A percentile compares a stretch with the other conserved stretches of the same genome.
These are phyloP conservation scores for Plasmodium cynomolgi DNA, from an alignment of 169 alveolate species.

Conservation along the genomic window DNA sequence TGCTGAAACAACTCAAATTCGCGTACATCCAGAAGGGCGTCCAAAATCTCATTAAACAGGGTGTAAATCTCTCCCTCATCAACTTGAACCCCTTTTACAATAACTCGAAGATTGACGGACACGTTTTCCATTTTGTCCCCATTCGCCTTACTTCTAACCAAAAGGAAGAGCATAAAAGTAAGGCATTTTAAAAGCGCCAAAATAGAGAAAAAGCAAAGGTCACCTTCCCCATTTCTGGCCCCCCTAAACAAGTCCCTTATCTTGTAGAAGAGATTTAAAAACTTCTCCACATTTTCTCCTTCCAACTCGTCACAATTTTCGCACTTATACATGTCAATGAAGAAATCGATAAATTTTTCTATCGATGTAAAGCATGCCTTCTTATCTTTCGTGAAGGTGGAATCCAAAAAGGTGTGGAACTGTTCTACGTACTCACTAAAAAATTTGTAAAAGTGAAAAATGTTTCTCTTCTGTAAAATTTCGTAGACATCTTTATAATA, in stretches of 20 bases:
- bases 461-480: conserved; percentile 38
- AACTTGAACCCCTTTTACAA: background rate
- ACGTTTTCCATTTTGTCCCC: background rate
- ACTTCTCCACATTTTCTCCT: conserved; percentile 6
- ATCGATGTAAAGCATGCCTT: conserved; percentile 31
- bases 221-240: background rate
- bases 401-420: conserved; percentile 28
- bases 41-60: conserved; percentile 18
- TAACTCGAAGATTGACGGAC: background rate
- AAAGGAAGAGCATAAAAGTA: conserved; percentile 26
- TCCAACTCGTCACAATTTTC: conserved; percentile 61
- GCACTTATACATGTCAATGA: conserved; percentile 33
- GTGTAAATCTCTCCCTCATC: conserved; percentile 10
- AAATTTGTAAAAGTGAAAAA: conserved; percentile 64
- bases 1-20: conserved; percentile 65
- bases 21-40: conserved; percentile 5
- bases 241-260: conserved; percentile 13
- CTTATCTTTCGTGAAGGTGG: conserved; percentile 47
- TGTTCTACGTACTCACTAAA: conserved; percentile 63
- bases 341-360: conserved; percentile 22
- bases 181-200: conserved; percentile 42
- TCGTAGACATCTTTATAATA: conserved; percentile 59
- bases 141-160: background rate
- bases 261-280: conserved; percentile 15
- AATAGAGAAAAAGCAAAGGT: conserved; percentile 7